Base-by-base conservation (phyloP, 2,329 filamentous ascomycete species). In the Xylaria sp. region DNA sequence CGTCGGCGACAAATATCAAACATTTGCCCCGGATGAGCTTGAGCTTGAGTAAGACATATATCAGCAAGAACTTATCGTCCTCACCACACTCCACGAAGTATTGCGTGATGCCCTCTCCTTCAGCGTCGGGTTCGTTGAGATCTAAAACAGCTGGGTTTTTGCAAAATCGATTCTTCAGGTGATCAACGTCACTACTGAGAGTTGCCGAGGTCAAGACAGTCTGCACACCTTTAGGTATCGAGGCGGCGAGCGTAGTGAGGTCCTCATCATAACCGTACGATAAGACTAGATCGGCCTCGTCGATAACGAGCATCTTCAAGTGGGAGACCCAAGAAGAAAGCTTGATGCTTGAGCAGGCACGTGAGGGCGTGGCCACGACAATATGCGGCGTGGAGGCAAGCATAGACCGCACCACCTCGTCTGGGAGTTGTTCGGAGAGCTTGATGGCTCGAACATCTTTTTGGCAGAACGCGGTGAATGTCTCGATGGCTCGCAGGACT, bases 251-350 rank as follows among this genome's bases (percentile, higher is more conserved):
- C 74, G 89, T 91, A 76, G 94, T 89, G 69, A 99, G 86, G 75
- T 98, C 96, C 69, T 97, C 92, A 67, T 95, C 91, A 78, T 98
- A 97, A 58, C 94, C 96, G 78, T 98, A 99, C 3, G 93, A 97
- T 66, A 98, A 84, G 7, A 99, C 92, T 71, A 99, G 82, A 78
- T 99, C 96, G 2, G 95, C 94, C 82, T 99, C 96, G 79, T 99
- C 96, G 63, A 99, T 90, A 0, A 98, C 92, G 18, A 98, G 83
- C 72, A 94, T 90, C 39, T 89, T 87, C 25, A 99, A 85, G 57
- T 91, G 87, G 39, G 97, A 83, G 0, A 90, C 89, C 59, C 98
- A 83, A 0, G 91, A 88, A 12, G 90, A 89, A 60, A 85, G 90
- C 77, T 92, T 92, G 76, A 97, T 86, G 76, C 95, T 94, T 67